A percentile compares a stretch with the other conserved stretches of the same genome.
Conservation (phyloP, 2,329 filamentous ascomycete genomes). For the Fusarium nelsonii region DNA sequence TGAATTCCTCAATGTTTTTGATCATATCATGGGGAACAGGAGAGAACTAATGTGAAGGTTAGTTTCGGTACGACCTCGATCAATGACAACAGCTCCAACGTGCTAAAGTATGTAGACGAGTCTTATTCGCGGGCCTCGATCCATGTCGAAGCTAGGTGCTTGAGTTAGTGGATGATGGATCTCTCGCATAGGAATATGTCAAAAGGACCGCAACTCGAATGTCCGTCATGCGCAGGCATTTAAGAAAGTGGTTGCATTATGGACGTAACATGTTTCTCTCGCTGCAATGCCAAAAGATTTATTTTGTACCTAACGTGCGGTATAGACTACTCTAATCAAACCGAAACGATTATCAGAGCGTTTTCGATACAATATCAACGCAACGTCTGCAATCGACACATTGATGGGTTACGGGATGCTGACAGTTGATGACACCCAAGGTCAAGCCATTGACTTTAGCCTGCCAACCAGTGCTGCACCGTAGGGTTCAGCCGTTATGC, state of each 20-base stretch:
- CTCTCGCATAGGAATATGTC: constrained; percentile 4
- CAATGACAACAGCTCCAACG: neutral
- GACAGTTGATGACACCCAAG: constrained; percentile 37
- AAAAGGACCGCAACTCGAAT: constrained; percentile 10
- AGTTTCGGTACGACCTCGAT: constrained; percentile 4
- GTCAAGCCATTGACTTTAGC: constrained; percentile 28
- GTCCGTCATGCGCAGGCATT: neutral
- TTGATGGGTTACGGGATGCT: constrained; percentile 30
- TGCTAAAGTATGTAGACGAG: neutral
- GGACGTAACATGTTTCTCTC: neutral
- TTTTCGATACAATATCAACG: constrained; percentile 8
- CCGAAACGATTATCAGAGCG: neutral
- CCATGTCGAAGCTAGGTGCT: constrained; percentile 8
- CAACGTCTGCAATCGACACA: neutral
- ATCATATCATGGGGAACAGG: neutral
- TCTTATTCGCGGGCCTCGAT: constrained; percentile 11
- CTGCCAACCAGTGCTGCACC: constrained; percentile 8
- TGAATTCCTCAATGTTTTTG: neutral
- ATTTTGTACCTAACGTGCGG: neutral
- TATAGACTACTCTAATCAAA: neutral
- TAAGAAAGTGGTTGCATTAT: neutral
- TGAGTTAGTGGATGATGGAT: constrained; percentile 15
- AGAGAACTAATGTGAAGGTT: constrained; percentile 7
- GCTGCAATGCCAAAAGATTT: neutral
- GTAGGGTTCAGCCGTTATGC: constrained; percentile 35